A percentile compares a stretch with the other conserved stretches of the same genome.
Conservation (phyloP, 257 asterid genomes). For the Hygrophila difformis region DNA sequence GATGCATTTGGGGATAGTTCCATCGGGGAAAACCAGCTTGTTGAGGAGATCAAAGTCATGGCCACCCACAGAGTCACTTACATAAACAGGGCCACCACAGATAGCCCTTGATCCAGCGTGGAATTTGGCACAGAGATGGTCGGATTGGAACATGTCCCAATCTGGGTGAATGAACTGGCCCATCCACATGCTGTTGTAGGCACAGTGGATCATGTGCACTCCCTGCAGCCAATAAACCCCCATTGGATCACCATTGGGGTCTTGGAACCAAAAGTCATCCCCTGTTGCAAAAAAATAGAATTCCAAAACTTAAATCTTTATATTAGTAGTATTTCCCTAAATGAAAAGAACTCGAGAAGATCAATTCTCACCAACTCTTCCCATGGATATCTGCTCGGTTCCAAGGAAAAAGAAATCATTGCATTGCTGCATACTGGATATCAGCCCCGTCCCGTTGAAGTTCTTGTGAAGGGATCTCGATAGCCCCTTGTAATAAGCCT, state of each 20-base stretch:
- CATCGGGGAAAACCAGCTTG: slow-evolving; percentile 21
- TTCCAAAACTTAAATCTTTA: no score
- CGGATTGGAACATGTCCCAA: slow-evolving; percentile 39
- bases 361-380: slow-evolving; percentile 31
- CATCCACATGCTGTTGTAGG: slow-evolving; percentile 35
- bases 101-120: slow-evolving; percentile 36
- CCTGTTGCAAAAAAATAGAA: slow-evolving; percentile 8
- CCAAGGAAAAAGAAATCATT: slow-evolving; percentile 45
- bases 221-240: slow-evolving; percentile 27
- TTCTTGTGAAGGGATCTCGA: slow-evolving; percentile 20
- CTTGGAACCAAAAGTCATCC: slow-evolving; percentile 32
- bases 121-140: slow-evolving; percentile 29
- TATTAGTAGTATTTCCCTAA: no score
- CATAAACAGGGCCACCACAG: slow-evolving; percentile 30
- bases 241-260: slow-evolving; percentile 20
- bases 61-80: slow-evolving; percentile 22
- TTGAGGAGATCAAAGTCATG: slow-evolving; percentile 18
- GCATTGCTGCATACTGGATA: slow-evolving; percentile 46
- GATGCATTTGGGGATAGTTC: slow-evolving; percentile 18
- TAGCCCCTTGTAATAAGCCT: slow-evolving; percentile 24
- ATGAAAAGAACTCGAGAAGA: no score
- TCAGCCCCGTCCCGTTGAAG: slow-evolving; percentile 34
- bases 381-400: slow-evolving; percentile 37
- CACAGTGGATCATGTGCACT: slow-evolving; percentile 35
- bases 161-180: slow-evolving; percentile 32